Evolutionary conservation across 768 basidiomycete species (phyloP).

Genomic region (Lactarius deliciosus): DNA sequence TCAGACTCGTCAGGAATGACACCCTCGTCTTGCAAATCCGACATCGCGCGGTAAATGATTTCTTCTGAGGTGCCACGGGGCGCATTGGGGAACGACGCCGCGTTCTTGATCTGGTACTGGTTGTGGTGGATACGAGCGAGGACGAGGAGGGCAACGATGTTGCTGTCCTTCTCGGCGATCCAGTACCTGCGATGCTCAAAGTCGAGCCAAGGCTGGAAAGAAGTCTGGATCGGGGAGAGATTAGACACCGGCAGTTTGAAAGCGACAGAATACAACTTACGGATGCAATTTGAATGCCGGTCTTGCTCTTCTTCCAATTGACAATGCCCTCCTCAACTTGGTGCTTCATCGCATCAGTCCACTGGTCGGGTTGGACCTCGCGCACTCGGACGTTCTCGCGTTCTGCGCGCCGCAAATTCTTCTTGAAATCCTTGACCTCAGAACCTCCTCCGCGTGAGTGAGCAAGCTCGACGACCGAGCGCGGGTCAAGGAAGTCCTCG

Average conservation of each 20-base stretch:
- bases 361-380: constrained; percentile 42
- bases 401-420: constrained; percentile 60
- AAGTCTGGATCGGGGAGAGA: constrained; percentile 36
- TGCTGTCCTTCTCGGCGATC: constrained; percentile 43
- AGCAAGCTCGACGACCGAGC: constrained; percentile 47
- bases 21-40: constrained; percentile 41
- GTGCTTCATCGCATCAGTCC: constrained; percentile 45
- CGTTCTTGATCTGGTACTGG: constrained; percentile 57
- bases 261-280: neutral
- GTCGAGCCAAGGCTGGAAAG: constrained; percentile 56
- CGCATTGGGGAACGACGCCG: constrained; percentile 51
- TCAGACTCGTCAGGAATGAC: constrained; percentile 1
- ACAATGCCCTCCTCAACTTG: constrained; percentile 52
- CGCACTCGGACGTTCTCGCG: constrained; percentile 51
- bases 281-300: constrained; percentile 53
- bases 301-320: constrained; percentile 54
- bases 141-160: constrained; percentile 51
- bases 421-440: constrained; percentile 57
- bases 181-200: constrained; percentile 56
- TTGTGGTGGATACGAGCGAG: constrained; percentile 47
- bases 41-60: constrained; percentile 50
- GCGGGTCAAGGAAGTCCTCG: constrained; percentile 52
- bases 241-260: neutral
- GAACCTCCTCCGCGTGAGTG: constrained; percentile 30
- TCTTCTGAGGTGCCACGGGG: constrained; percentile 55